Evolutionary conservation across 2,329 filamentous ascomycete genomes (phyloP), one percentile per base, ranked within the genome.

Genomic region (Hypoxylon sp.): DNA sequence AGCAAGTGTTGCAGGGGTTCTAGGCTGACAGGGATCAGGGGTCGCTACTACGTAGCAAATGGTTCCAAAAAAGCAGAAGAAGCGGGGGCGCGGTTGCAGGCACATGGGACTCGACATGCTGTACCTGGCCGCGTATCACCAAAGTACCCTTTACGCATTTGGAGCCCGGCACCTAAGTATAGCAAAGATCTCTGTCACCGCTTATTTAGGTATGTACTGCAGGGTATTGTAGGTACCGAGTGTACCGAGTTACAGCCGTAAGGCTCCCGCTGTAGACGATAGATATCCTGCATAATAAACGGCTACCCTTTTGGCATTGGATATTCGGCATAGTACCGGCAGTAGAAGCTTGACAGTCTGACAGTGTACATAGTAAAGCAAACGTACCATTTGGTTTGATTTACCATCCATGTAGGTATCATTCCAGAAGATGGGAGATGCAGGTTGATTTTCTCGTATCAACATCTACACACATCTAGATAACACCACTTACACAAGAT

Each of bases 51-150:
- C 45, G 23, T 48, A 53, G 40, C 40, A 40, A 47, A 31, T 48
- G 48, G 48, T 55, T 48, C 51, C 50, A 48, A 57, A 55, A 51
- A 55, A 58, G 51, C 45, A 54, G 41, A 51, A 52, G 48, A 51
- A 58, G 51, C 46, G 55, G 46, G 51, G 51, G 35, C n/a, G 37
- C 42, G 27, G 47, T 44, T 47, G 52, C 46, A 53, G 51, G 51
- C 31, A 44, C 42, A 51, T 40, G 35, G 49, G 45, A 54, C 47
- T 50, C 26, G 40, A 54, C 16, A 26, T 41, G 41, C 37, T 43
- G 52, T 57, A 57, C 57, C 54, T 54, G 44, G 37, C 46, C 37
- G 41, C 49, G 58, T 60, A 60, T 37, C 52, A 29, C 25, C 9
- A 16, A 58, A 48, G 55, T 60, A 58, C 45, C 42, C 37, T 47